Evolutionary conservation across 192 early-diverging fungal species (phyloP).

Genomic region (Rhizophlyctis rosea): DNA sequence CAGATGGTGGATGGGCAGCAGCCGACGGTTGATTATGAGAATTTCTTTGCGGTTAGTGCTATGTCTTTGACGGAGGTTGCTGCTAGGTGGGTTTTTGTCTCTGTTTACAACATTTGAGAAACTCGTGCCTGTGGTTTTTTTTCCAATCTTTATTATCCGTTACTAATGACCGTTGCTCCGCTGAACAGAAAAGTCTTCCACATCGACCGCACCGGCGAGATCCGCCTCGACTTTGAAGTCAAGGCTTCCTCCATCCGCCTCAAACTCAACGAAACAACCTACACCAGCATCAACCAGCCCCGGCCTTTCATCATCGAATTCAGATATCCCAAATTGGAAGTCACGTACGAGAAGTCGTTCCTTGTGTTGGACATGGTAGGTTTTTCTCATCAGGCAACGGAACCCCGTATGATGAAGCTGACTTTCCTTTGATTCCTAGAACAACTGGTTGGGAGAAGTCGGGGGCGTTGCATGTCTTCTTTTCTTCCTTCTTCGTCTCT

Average conservation of each 20-base stretch:
- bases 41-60: constrained; percentile 35
- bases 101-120: no score
- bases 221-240: constrained; percentile 31
- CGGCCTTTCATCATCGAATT: constrained; percentile 32
- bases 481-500: constrained; percentile 29
- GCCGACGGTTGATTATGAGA: constrained; percentile 28
- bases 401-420: background rate
- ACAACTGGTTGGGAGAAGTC: constrained; percentile 50
- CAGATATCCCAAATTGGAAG: constrained; percentile 41
- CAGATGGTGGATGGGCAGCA: constrained; percentile 16
- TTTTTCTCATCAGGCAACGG: constrained; percentile 10
- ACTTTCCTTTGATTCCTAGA: constrained; percentile 21
- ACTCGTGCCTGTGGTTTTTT: no score
- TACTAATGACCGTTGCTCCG: no score
- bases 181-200: constrained; percentile 33
- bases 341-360: constrained; percentile 42
- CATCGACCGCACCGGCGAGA: constrained; percentile 25
- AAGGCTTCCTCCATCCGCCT: constrained; percentile 33
- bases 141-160: no score
- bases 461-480: constrained; percentile 39
- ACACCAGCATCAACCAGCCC: background rate
- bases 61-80: constrained; percentile 34
- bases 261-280: constrained; percentile 19
- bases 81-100: constrained; percentile 14
- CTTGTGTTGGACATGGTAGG: constrained; percentile 45